These are phyloP conservation scores for Endocalyx cinctus DNA, from an alignment of 2,329 filamentous ascomycete species.

Conservation along the genomic window DNA sequence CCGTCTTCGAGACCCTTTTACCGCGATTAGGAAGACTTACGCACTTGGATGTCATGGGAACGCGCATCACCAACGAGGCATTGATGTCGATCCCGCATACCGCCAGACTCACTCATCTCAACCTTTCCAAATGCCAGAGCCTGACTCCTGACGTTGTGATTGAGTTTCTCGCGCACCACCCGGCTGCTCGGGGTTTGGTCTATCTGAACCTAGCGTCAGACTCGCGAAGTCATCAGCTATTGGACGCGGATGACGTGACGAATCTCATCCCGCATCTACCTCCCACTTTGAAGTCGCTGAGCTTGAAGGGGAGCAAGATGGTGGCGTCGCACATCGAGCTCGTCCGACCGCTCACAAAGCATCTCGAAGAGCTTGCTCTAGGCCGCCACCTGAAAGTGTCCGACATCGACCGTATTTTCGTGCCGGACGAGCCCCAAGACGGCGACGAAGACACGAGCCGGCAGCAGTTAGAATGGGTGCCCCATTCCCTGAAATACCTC, in stretches of 20 bases:
- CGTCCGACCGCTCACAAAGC: conserved; percentile 62
- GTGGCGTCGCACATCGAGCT: conserved; percentile 57
- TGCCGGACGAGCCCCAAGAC: conserved; percentile 36
- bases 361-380: conserved; percentile 71
- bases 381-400: conserved; percentile 61
- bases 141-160: conserved; percentile 64
- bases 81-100: conserved; percentile 66
- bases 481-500: conserved; percentile 66
- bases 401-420: conserved; percentile 64
- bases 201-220: conserved; percentile 73
- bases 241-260: conserved; percentile 62
- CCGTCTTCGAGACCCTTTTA: conserved; percentile 64
- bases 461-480: conserved; percentile 41
- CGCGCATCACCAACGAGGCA: conserved; percentile 67
- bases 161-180: conserved; percentile 66
- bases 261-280: conserved; percentile 63
- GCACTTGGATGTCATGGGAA: conserved; percentile 76
- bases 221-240: conserved; percentile 64
- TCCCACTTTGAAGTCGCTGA: conserved; percentile 64
- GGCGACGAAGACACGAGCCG: conserved; percentile 24
- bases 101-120: conserved; percentile 71
- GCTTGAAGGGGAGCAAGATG: conserved; percentile 71
- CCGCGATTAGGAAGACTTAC: conserved; percentile 67
- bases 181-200: conserved; percentile 61
- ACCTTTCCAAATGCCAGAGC: conserved; percentile 69